Conservation (phyloP, 768 basidiomycete species). For the Naganishia kalamii region DNA sequence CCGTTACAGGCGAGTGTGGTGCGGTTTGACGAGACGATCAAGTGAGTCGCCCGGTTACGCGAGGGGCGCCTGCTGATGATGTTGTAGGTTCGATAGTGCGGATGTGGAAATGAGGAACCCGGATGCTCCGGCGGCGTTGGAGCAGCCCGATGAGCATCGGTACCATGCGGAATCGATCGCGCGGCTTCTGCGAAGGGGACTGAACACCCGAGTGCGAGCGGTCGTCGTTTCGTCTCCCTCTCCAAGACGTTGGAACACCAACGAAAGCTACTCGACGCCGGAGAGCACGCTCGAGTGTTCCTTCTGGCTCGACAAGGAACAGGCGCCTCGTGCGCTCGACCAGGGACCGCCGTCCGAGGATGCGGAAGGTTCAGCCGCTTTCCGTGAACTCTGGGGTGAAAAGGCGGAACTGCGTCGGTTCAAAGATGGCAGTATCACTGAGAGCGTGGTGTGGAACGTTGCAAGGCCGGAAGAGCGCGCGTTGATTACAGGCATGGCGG, state of each 20-base stretch:
- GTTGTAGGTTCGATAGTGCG: slow-evolving; percentile 36
- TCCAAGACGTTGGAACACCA: slow-evolving; percentile 18
- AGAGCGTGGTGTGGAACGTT: slow-evolving; percentile 96
- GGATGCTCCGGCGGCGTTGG: slow-evolving; percentile 23
- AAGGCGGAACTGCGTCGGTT: slow-evolving; percentile 90
- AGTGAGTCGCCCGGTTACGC: slow-evolving; percentile 24
- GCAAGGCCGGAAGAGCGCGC: slow-evolving; percentile 68
- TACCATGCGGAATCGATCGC: slow-evolving; percentile 35
- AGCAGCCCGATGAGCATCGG: slow-evolving; percentile 23
- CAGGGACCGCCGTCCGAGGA: slow-evolving; percentile 69
- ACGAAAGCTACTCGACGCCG: slow-evolving; percentile 46
- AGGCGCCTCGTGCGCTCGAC: slow-evolving; percentile 81
- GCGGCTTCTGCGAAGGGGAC: slow-evolving; percentile 53
- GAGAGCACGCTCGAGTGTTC: slow-evolving; percentile 59
- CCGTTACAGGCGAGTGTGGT: slow-evolving; percentile 61
- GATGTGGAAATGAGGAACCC: slow-evolving; percentile 15
- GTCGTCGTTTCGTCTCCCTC: slow-evolving; percentile 53
- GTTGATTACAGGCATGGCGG: slow-evolving; percentile 67
- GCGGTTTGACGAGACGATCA: slow-evolving; percentile 59
- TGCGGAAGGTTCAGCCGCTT: slow-evolving; percentile 52
- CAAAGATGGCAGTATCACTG: slow-evolving; percentile 85
- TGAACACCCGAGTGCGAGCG: slow-evolving; percentile 66
- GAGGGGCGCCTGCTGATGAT: background rate
- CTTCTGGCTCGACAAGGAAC: slow-evolving; percentile 62
- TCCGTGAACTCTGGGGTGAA: slow-evolving; percentile 81